phyloP scores from a whole-genome alignment of 768 basidiomycete genomes.

The Exsudoporus frostii region DNA sequence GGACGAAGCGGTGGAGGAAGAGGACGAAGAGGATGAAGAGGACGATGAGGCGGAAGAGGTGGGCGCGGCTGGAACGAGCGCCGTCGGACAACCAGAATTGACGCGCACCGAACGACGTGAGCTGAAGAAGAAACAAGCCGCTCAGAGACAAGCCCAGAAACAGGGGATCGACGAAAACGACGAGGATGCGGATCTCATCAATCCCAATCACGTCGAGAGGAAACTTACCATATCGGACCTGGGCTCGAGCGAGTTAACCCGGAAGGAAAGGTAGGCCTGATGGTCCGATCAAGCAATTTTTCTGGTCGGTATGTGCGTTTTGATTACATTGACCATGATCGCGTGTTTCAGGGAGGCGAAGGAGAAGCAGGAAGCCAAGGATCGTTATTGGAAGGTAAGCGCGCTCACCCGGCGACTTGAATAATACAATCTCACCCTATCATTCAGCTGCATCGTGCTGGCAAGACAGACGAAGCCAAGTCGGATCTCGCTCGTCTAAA shows the following conservation, averaged over 20 bases:
- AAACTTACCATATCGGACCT: constrained; percentile 76
- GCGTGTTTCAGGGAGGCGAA: constrained; percentile 68
- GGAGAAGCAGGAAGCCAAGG: constrained; percentile 87
- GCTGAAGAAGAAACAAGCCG: constrained; percentile 77
- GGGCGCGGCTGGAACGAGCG: constrained; percentile 29
- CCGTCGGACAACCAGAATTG: constrained; percentile 49
- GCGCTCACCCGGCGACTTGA: neutral
- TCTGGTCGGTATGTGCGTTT: neutral
- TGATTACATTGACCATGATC: neutral
- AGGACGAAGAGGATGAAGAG: constrained; percentile 41
- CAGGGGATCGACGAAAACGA: constrained; percentile 45
- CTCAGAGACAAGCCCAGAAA: constrained; percentile 39
- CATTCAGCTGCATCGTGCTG: constrained; percentile 61
- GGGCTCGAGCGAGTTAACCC: constrained; percentile 56
- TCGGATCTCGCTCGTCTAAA: constrained; percentile 81
- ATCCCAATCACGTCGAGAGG: constrained; percentile 75
- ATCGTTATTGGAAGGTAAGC: constrained; percentile 80
- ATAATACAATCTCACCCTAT: constrained; percentile 1
- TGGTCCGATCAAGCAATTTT: neutral
- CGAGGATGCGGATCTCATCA: constrained; percentile 69
- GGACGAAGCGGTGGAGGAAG: constrained; percentile 30
- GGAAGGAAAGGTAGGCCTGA: constrained; percentile 57
- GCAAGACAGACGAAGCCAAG: constrained; percentile 91
- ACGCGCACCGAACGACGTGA: constrained; percentile 71
- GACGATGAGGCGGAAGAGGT: constrained; percentile 42